phyloP scores from a whole-genome alignment of 176 grass and related monocot species.

The Aegilops sharonensis region DNA sequence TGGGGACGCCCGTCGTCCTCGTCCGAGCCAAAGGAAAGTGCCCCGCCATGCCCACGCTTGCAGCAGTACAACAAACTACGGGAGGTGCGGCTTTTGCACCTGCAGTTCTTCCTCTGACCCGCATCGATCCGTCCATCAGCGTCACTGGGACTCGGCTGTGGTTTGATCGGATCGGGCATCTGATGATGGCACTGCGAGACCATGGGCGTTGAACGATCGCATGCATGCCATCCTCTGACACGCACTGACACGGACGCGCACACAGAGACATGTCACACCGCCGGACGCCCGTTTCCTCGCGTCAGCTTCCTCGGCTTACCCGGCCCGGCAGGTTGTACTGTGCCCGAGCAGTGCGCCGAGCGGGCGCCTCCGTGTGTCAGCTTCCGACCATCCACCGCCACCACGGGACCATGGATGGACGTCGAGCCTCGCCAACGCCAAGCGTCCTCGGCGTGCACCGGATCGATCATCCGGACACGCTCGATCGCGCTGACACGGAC shows the following conservation, averaged over 20 bases:
- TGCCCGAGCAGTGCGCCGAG: slow-evolving; percentile 7
- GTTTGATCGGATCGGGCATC: neutral
- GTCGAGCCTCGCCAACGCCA: neutral
- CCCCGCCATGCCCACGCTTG: neutral
- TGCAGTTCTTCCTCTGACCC: neutral
- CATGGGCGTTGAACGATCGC: neutral
- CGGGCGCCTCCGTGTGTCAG: slow-evolving; percentile 14
- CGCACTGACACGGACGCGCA: slow-evolving; percentile 16
- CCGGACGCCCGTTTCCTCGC: slow-evolving; percentile 32
- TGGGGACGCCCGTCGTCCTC: neutral
- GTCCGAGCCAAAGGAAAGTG: neutral
- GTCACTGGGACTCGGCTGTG: no score
- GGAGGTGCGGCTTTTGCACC: neutral
- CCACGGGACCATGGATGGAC: neutral
- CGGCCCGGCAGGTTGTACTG: slow-evolving; percentile 34
- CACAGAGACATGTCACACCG: slow-evolving; percentile 5
- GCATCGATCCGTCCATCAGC: neutral
- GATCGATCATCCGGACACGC: neutral
- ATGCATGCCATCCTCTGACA: neutral
- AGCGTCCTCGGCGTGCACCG: neutral
- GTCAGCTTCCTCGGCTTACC: slow-evolving; percentile 26
- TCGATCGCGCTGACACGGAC: slow-evolving; percentile 6
- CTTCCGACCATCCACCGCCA: neutral
- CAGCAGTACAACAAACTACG: neutral
- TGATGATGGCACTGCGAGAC: neutral